Evolutionary conservation across 2,329 filamentous ascomycete species (phyloP).

Genomic region (Penicillium paneum): DNA sequence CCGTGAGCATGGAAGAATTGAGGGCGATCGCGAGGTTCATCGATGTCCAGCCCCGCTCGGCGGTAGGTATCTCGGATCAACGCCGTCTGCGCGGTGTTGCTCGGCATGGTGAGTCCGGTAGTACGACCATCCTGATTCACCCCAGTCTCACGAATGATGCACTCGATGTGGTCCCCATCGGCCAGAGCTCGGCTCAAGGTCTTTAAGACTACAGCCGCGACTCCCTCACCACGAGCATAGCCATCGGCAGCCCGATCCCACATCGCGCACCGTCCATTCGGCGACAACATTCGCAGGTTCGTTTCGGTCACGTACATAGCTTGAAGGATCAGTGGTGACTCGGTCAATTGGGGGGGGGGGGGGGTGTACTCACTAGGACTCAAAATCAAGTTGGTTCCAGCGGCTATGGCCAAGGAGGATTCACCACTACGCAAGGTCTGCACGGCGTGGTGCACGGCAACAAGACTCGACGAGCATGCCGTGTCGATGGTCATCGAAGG

Average conservation of each 20-base stretch:
- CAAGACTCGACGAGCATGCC: background rate
- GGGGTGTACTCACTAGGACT: background rate
- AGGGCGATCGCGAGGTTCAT: too few relatives aligned
- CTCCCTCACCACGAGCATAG: constrained; percentile 1
- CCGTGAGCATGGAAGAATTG: too few relatives aligned
- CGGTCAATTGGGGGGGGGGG: too few relatives aligned
- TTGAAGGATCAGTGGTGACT: too few relatives aligned
- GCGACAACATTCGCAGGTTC: background rate
- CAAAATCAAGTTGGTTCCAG: background rate
- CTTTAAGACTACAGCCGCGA: background rate
- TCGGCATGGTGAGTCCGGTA: background rate
- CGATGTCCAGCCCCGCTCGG: too few relatives aligned
- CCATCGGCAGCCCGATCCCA: background rate
- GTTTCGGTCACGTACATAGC: background rate
- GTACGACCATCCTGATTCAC: background rate
- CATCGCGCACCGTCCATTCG: background rate
- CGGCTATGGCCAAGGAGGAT: background rate
- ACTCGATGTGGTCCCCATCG: background rate
- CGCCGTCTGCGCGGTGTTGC: background rate
- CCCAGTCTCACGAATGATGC: background rate
- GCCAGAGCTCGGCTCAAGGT: background rate
- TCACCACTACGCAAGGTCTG: background rate
- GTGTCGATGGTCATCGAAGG: background rate
- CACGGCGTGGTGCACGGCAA: background rate
- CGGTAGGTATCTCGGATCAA: background rate